Conservation (phyloP, 306 rosid species). For the Prunus armeniaca region DNA sequence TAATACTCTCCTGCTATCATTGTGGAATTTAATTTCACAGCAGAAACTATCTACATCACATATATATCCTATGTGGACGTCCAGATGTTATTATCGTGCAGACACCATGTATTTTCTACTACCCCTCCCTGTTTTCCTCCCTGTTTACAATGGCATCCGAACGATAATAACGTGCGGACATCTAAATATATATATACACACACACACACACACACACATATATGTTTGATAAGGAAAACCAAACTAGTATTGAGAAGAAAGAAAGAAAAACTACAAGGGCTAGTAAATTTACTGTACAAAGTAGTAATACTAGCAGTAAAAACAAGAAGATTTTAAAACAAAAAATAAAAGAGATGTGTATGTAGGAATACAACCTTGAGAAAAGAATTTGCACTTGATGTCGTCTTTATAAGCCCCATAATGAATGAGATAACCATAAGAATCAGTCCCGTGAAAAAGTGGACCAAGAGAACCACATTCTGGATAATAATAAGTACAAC, state of each 20-base stretch:
- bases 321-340: neutral
- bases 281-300: too few species aligned
- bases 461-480: slow-evolving; percentile 88
- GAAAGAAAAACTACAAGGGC: too few species aligned
- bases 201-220: too few species aligned
- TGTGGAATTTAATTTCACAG: neutral
- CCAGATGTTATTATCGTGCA: too few species aligned
- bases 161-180: too few species aligned
- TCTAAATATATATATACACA: too few species aligned
- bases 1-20: neutral
- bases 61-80: too few species aligned
- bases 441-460: slow-evolving; percentile 83
- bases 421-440: slow-evolving; percentile 91
- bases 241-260: too few species aligned
- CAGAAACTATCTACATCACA: neutral
- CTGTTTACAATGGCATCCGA: too few species aligned
- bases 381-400: slow-evolving; percentile 66
- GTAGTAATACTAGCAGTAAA: neutral
- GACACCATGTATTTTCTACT: too few species aligned
- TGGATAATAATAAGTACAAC: slow-evolving; percentile 26
- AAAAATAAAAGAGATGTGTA: neutral
- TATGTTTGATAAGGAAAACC: too few species aligned
- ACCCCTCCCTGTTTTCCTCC: too few species aligned
- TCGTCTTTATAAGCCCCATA: slow-evolving; percentile 80
- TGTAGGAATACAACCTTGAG: slow-evolving; percentile 62